Conservation (phyloP, 768 basidiomycete species). For the Agaricus sinodeliciosus region DNA sequence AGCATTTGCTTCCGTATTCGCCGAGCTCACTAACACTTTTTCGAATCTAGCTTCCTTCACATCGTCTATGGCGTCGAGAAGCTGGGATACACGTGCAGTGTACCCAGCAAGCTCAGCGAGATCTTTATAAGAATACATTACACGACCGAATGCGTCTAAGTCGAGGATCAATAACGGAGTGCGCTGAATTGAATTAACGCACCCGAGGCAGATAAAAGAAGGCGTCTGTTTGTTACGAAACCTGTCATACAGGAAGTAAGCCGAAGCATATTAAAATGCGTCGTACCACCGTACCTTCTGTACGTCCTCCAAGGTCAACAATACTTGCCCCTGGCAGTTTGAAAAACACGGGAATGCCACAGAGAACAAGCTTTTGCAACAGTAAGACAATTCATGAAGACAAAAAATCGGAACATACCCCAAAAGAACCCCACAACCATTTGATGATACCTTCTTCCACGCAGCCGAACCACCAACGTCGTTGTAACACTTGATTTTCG, state of each 20-base stretch:
- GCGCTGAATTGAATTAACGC: conserved; percentile 6
- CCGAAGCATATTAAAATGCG: neutral
- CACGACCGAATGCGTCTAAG: conserved; percentile 85
- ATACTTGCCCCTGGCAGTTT: conserved; percentile 64
- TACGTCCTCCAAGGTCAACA: conserved; percentile 77
- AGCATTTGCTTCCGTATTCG: conserved; percentile 65
- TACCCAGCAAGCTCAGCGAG: conserved; percentile 94
- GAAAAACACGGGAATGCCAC: conserved; percentile 92
- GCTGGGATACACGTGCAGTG: conserved; percentile 81
- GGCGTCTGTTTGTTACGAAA: conserved; percentile 92
- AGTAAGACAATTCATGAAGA: neutral
- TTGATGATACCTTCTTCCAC: conserved; percentile 95
- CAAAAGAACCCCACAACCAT: conserved; percentile 95
- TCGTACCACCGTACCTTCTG: conserved; percentile 59
- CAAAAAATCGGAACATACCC: conserved; percentile 41
- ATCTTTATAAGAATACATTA: conserved; percentile 98
- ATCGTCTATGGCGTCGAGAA: conserved; percentile 89
- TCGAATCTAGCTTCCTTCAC: conserved; percentile 79
- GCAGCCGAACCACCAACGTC: conserved; percentile 86
- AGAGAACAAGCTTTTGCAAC: conserved; percentile 60
- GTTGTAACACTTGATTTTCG: conserved; percentile 70
- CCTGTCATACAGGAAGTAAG: conserved; percentile 36
- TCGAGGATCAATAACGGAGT: neutral
- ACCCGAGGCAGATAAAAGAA: conserved; percentile 85
- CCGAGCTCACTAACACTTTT: conserved; percentile 79